Evolutionary conservation across 1,284 basidiomycete species (phyloP), one percentile per base, ranked within the genome.

Genomic region (Fomitopsis palustris): DNA sequence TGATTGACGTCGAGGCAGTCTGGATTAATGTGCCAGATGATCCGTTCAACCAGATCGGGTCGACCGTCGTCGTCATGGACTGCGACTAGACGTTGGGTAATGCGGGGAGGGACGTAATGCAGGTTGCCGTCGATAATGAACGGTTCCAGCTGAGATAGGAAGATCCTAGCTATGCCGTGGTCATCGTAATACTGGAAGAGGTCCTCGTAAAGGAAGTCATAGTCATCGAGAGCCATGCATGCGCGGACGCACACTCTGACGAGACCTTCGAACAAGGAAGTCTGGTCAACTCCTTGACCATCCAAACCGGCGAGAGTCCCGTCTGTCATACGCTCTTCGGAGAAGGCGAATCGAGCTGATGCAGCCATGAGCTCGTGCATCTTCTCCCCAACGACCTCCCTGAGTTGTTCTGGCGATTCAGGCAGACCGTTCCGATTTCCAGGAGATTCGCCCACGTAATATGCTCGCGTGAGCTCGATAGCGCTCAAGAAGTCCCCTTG

Each of bases 21-120:
- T 0, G 96, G 95, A 65, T 98, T 92, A 60, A 98, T 93, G 71
- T 97, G 94, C 93, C 95, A 98, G 57, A 99, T 96, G 60, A 99
- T 80, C 41, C 85, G 82, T 71, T 99, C 95, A 1, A 93, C 92
- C 2, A 87, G 79, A 54, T 91, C 90, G 21, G 89, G 88, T 57
- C 89, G 85, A 5, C 79, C 79, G 41, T 86, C 81, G 38, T 88
- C 83, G 54, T 90, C 89, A 65, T 97, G 92, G 60, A 93, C 78
- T 1, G 83, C 82, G 53, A 99, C 82, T 23, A 99, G 78, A 45
- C 87, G 82, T 72, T 99, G 95, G 6, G 93, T 91, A 53, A 98
- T 89, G 51, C 87, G 84, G 7, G 94, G 93, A 3, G 97, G 94
- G 4, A 96, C 83, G 37, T 83, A 80, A 12, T 80, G 81, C 37